These are phyloP conservation scores for Cantharellus cinnabarinus DNA, from an alignment of 768 basidiomycete genomes.

Conservation along the genomic window DNA sequence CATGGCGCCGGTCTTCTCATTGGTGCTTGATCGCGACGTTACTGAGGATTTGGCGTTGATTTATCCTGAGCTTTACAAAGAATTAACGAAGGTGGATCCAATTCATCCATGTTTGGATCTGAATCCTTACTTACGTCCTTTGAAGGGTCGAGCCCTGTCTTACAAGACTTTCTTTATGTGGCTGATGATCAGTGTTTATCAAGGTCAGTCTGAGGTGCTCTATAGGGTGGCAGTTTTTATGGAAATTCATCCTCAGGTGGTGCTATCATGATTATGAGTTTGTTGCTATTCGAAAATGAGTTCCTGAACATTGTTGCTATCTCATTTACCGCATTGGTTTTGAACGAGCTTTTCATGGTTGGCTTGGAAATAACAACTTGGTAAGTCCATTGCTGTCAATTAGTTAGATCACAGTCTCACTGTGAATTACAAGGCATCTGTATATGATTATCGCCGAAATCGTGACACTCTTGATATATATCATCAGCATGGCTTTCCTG, in stretches of 20 bases:
- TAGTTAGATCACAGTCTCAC: neutral
- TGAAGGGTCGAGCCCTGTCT: constrained; percentile 75
- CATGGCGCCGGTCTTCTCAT: constrained; percentile 95
- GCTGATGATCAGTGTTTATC: constrained; percentile 94
- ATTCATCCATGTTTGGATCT: neutral
- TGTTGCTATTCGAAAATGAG: constrained; percentile 89
- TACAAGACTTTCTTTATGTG: constrained; percentile 98
- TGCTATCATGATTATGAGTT: constrained; percentile 96
- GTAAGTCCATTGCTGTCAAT: constrained; percentile 21
- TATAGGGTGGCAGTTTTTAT: neutral
- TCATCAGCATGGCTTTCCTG: constrained; percentile 77
- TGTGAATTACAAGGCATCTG: constrained; percentile 40
- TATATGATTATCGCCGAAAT: constrained; percentile 92
- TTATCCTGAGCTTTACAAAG: constrained; percentile 96
- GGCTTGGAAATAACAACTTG: constrained; percentile 95
- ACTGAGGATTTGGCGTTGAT: constrained; percentile 86
- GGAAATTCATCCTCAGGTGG: constrained; percentile 34
- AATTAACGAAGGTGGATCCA: constrained; percentile 66
- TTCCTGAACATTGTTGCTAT: constrained; percentile 97
- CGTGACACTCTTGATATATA: constrained; percentile 72
- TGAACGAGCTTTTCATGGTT: constrained; percentile 99
- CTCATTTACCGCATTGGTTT: constrained; percentile 84
- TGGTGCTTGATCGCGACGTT: constrained; percentile 88
- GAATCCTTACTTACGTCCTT: constrained; percentile 1
- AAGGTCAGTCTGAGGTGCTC: constrained; percentile 32